Evolutionary conservation across 139 green algal genomes (phyloP).

Genomic region (Nannochloris sp.): DNA sequence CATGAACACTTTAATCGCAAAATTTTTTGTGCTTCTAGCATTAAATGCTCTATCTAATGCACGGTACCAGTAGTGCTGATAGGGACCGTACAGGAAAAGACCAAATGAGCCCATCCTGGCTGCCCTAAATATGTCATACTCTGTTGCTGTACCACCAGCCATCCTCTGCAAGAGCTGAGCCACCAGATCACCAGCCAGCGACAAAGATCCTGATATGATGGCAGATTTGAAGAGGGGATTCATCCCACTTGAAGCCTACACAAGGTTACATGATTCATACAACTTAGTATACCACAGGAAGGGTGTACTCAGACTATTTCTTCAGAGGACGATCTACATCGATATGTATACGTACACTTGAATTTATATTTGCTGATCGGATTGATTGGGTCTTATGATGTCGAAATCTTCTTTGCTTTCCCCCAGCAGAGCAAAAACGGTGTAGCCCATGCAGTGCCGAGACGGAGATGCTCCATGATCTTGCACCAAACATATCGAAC

Average conservation of each 20-base stretch:
- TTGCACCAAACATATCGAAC: too few relatives aligned
- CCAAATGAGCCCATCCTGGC: conserved; percentile 70
- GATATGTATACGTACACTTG: too few relatives aligned
- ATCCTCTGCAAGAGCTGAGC: conserved; percentile 39
- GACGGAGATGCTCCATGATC: too few relatives aligned
- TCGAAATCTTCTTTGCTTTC: too few relatives aligned
- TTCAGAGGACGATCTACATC: background rate
- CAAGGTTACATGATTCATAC: too few relatives aligned
- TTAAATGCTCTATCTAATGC: conserved; percentile 37
- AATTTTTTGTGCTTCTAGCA: conserved; percentile 37
- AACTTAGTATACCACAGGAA: too few relatives aligned
- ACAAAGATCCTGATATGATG: conserved; percentile 53
- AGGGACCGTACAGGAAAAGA: conserved; percentile 64
- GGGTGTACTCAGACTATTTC: background rate
- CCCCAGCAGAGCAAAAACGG: background rate
- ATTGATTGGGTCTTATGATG: too few relatives aligned
- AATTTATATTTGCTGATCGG: too few relatives aligned
- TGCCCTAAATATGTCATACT: conserved; percentile 39
- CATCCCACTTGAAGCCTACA: background rate
- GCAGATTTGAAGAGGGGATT: conserved; percentile 44
- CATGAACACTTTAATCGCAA: conserved; percentile 45
- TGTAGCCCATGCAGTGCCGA: too few relatives aligned
- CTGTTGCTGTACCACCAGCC: background rate
- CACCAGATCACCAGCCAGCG: conserved; percentile 51
- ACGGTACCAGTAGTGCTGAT: conserved; percentile 61